Evolutionary conservation across 495 filamentous ascomycete species (phyloP).

Genomic region (Penicillium alfredii): DNA sequence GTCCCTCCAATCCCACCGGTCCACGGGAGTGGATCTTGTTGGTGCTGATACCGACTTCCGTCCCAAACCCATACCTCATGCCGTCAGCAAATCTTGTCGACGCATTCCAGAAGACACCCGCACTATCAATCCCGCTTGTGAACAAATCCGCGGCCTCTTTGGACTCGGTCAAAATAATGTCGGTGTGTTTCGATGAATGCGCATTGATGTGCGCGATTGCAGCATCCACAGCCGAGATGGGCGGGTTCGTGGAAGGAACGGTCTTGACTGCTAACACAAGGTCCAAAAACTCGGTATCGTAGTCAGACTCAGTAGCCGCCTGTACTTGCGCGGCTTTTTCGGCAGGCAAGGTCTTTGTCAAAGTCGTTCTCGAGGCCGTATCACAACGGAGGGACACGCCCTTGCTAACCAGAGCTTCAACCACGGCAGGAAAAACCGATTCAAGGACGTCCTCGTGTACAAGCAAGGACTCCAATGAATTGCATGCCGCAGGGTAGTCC

Average conservation of each 20-base stretch:
- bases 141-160: conserved; percentile 64
- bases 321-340: conserved; percentile 46
- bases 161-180: conserved; percentile 75
- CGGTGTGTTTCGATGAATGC: conserved; percentile 92
- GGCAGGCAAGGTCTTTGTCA: conserved; percentile 36
- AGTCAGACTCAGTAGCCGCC: conserved; percentile 64
- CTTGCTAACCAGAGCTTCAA: conserved; percentile 61
- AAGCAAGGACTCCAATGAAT: conserved; percentile 82
- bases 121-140: conserved; percentile 77
- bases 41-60: conserved; percentile 95
- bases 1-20: conserved; percentile 86
- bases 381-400: conserved; percentile 88
- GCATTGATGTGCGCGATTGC: conserved; percentile 86
- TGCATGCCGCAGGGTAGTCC: conserved; percentile 94
- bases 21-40: conserved; percentile 97
- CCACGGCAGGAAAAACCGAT: conserved; percentile 65
- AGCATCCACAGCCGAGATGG: conserved; percentile 44
- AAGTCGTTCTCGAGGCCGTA: conserved; percentile 51
- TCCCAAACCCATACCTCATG: conserved; percentile 95
- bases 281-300: conserved; percentile 81
- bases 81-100: conserved; percentile 93
- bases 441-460: conserved; percentile 67
- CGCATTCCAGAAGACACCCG: conserved; percentile 95
- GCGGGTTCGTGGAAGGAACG: conserved; percentile 41
- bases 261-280: conserved; percentile 81